Percentiles rank a stretch among this genome's conserved stretches.
These are phyloP conservation scores for Alternaria viburni DNA, from an alignment of 2,329 filamentous ascomycete genomes.

Conservation along the genomic window DNA sequence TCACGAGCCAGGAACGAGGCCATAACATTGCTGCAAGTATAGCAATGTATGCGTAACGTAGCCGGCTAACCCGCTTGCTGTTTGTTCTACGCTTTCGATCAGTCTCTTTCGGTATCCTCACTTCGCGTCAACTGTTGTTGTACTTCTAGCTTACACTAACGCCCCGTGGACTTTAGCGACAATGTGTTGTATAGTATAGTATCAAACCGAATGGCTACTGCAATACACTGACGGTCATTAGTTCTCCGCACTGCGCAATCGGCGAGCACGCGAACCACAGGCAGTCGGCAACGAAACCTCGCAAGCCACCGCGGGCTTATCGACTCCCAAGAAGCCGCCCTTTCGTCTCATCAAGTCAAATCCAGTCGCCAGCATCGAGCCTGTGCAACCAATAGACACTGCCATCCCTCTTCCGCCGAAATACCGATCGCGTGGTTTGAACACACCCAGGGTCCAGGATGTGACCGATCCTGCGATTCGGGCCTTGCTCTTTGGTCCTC, in stretches of 20 bases:
- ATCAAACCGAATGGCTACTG: neutral
- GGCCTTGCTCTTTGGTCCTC: neutral
- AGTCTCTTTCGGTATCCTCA: neutral
- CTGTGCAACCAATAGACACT: neutral
- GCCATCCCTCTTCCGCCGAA: neutral
- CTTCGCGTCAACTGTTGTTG: neutral
- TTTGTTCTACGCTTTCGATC: neutral
- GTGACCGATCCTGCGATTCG: neutral
- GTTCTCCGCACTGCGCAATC: neutral
- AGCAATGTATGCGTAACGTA: neutral
- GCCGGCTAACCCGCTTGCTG: neutral
- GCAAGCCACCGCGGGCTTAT: neutral
- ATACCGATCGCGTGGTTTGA: neutral
- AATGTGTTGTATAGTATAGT: neutral
- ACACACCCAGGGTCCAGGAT: neutral
- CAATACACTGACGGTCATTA: neutral
- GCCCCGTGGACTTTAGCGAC: neutral
- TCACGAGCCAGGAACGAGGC: neutral
- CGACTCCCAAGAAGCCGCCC: neutral
- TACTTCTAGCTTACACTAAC: neutral
- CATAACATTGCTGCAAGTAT: neutral
- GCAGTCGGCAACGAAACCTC: neutral
- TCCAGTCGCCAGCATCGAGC: neutral
- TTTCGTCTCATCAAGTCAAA: neutral
- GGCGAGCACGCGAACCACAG: neutral